Evolutionary conservation across 495 filamentous ascomycete genomes (phyloP), one percentile per base, ranked within the genome.

Genomic region (Endocarpon pusillum): DNA sequence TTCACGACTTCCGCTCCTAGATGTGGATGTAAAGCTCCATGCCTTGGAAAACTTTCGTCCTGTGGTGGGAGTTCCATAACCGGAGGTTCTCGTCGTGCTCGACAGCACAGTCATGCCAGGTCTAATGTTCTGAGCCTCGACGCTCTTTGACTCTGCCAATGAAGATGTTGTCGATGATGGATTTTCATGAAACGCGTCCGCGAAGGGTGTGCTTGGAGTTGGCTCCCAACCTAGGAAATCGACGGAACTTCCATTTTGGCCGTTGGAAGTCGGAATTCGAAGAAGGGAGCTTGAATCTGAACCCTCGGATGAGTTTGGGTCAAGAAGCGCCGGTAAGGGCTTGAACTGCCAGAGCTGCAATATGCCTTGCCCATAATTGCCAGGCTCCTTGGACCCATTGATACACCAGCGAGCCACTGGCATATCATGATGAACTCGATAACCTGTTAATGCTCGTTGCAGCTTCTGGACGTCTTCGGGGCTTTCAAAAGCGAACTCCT

Each of bases 331-430:
- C 25, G 38, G 37, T 4, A 47, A 32, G 21, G 27, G 25, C 19
- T 47, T 33, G 6, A 22, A 20, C 30, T 47, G 42, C 45, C 45
- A 47, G n/a, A 45, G 23, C 21, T 47, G 45, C 19, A 47, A 19
- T n/a, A 21, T 31, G 18, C 27, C 45, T 3, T 19, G 19, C 6
- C 45, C 45, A 3, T 10, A 26, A 3, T 40, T 35, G 12, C 32
- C 19, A 7, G 36, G 16, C 6, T 38, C 15, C 3, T 2, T 14
- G 4, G 42, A 46, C 20, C 42, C 42, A 16, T 45, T 39, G 15
- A 47, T 30, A 21, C 21, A 42, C 45, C 45, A 47, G 1, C 30
- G 26, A 10, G 44, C 15, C 20, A 36, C 35, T 8, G 15, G 28
- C 33, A 47, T 35, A 5, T 32, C 15, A 21, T 45, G 42, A 9